These are phyloP conservation scores for Penicillium bovifimosum DNA, from an alignment of 495 filamentous ascomycete genomes.

Conservation along the genomic window DNA sequence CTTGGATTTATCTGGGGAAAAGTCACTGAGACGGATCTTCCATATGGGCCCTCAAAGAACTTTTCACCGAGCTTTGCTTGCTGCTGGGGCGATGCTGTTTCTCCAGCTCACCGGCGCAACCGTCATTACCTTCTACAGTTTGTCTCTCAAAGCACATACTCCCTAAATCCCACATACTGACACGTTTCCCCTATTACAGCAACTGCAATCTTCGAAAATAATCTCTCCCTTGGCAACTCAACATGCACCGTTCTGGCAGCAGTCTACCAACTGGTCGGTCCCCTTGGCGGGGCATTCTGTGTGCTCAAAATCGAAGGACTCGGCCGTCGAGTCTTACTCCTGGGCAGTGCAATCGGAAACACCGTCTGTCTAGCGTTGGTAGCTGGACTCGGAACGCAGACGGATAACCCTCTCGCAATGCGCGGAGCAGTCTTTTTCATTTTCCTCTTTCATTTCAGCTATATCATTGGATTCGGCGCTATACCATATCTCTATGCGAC, in stretches of 20 bases:
- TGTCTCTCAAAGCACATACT: background rate
- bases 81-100: slow-evolving; percentile 12
- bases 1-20: slow-evolving; percentile 9
- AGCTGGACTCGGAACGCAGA: slow-evolving; percentile 20
- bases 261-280: slow-evolving; percentile 16
- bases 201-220: slow-evolving; percentile 21
- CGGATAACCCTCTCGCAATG: slow-evolving; percentile 8
- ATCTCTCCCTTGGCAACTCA: slow-evolving; percentile 12
- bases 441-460: slow-evolving; percentile 50
- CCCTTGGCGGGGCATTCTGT: slow-evolving; percentile 15
- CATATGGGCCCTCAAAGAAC: slow-evolving; percentile 21
- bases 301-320: slow-evolving; percentile 20
- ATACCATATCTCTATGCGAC: slow-evolving; percentile 51
- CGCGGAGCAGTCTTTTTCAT: slow-evolving; percentile 42
- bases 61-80: slow-evolving; percentile 20
- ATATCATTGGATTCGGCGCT: slow-evolving; percentile 49
- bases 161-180: background rate
- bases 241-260: slow-evolving; percentile 20
- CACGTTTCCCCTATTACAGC: slow-evolving; percentile 1
- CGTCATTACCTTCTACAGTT: slow-evolving; percentile 26
- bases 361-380: slow-evolving; percentile 36
- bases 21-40: slow-evolving; percentile 9
- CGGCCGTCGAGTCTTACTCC: slow-evolving; percentile 17
- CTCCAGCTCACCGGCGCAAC: slow-evolving; percentile 22
- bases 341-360: slow-evolving; percentile 34